Evolutionary conservation across 2,329 filamentous ascomycete species (phyloP).

Genomic region (Incumbomyces lentus): DNA sequence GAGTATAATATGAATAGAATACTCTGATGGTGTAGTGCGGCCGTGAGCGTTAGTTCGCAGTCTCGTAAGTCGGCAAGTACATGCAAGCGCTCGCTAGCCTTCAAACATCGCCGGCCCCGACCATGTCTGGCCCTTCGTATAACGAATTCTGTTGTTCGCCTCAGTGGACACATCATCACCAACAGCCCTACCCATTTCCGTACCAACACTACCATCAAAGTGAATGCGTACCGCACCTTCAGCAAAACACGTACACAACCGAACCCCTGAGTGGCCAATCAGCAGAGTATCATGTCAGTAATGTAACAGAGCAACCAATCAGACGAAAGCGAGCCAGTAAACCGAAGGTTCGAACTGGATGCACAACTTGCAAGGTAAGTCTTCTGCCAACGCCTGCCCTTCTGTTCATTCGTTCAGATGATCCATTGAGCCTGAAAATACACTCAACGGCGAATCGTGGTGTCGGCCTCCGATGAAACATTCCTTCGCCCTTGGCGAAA

Average conservation of each 20-base stretch:
- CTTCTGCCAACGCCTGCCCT: neutral
- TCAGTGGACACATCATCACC: conserved; percentile 4
- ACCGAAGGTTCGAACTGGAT: conserved; percentile 9
- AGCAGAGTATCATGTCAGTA: neutral
- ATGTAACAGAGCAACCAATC: neutral
- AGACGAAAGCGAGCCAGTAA: conserved; percentile 9
- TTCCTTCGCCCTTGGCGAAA: neutral
- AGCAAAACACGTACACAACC: conserved; percentile 1
- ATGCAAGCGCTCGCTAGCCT: neutral
- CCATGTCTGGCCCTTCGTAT: conserved; percentile 7
- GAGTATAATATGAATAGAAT: conserved; percentile 3
- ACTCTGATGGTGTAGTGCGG: neutral
- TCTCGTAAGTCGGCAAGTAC: conserved; percentile 4
- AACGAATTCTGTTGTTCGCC: conserved; percentile 4
- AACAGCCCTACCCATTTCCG: neutral
- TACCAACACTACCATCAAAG: neutral
- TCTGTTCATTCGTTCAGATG: neutral
- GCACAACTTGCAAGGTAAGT: conserved; percentile 10
- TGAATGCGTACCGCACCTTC: neutral
- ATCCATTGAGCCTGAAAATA: too few relatives aligned
- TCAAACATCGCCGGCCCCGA: neutral
- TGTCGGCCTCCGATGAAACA: neutral
- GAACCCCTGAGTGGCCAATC: neutral
- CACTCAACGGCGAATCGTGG: neutral
- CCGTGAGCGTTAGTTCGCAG: neutral